These are phyloP conservation scores for Eragrostis curvula DNA, from an alignment of 176 grass and related monocot genomes.

Conservation along the genomic window DNA sequence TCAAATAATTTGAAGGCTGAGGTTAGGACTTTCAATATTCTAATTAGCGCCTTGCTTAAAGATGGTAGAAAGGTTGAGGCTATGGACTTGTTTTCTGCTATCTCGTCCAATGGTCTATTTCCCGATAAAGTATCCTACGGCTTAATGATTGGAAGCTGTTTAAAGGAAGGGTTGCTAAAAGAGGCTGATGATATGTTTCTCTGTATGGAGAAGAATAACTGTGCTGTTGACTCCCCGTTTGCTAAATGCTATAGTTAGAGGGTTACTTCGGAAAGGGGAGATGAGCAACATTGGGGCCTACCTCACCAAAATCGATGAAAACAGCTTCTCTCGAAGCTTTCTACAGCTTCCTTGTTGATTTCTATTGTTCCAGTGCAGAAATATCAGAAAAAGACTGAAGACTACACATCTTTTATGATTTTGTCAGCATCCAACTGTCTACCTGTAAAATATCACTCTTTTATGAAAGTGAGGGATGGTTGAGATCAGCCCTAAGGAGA, in stretches of 20 bases:
- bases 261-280: not conserved
- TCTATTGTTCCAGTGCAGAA: not conserved
- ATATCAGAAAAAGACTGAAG: too few species aligned
- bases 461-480: too few species aligned
- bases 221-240: not conserved
- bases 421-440: too few species aligned
- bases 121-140: not conserved
- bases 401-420: too few species aligned
- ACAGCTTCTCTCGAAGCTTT: constrained; percentile 14
- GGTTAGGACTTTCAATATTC: not conserved
- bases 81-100: not conserved
- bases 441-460: too few species aligned
- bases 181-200: not conserved
- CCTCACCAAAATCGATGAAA: not conserved
- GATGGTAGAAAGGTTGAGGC: not conserved
- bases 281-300: not conserved
- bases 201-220: constrained; percentile 9
- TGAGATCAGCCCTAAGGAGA: too few species aligned
- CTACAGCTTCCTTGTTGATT: not conserved
- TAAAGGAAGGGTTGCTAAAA: constrained; percentile 6
- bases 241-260: constrained; percentile 26
- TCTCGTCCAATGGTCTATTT: not conserved
- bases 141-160: not conserved
- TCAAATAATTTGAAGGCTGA: not conserved
- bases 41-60: not conserved